Evolutionary conservation across 2,329 filamentous ascomycete species (phyloP).

Genomic region (Colletotrichum somersetense): DNA sequence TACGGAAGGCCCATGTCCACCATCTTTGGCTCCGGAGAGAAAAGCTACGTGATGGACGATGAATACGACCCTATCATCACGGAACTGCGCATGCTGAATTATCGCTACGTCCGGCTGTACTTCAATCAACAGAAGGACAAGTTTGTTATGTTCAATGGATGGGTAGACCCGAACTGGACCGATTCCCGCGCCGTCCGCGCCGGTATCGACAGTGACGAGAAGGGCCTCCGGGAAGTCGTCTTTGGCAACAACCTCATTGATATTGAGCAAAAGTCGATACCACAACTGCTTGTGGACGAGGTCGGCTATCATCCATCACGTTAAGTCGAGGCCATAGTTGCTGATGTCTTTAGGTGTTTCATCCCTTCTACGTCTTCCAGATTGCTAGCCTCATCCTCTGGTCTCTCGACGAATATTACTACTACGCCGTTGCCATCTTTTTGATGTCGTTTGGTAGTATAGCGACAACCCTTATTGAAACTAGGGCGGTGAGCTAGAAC

Average conservation of each 20-base stretch:
- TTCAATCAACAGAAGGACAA: constrained; percentile 91
- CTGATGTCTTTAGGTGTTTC: constrained; percentile 76
- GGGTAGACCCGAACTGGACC: constrained; percentile 94
- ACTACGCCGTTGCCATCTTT: constrained; percentile 96
- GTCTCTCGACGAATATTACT: constrained; percentile 97
- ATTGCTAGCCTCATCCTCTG: constrained; percentile 93
- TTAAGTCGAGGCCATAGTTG: constrained; percentile 11
- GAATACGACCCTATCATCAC: constrained; percentile 84
- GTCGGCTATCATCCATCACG: constrained; percentile 55
- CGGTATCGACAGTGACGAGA: constrained; percentile 91
- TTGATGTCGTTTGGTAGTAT: constrained; percentile 95
- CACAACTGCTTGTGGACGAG: constrained; percentile 90
- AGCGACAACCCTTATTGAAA: constrained; percentile 88
- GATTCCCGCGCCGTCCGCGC: constrained; percentile 79
- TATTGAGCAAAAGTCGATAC: constrained; percentile 88
- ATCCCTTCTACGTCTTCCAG: constrained; percentile 99
- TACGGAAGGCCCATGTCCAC: constrained; percentile 70
- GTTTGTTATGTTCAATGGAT: constrained; percentile 87
- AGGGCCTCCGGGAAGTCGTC: constrained; percentile 82
- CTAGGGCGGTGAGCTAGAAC: constrained; percentile 73
- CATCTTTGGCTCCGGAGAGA: constrained; percentile 76
- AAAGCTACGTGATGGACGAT: constrained; percentile 69
- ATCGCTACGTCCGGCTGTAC: constrained; percentile 93
- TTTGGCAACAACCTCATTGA: constrained; percentile 94
- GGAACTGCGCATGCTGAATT: constrained; percentile 83